These are phyloP conservation scores for Crithidia sp. DNA, from an alignment of 208 protist species.

Conservation along the genomic window DNA sequence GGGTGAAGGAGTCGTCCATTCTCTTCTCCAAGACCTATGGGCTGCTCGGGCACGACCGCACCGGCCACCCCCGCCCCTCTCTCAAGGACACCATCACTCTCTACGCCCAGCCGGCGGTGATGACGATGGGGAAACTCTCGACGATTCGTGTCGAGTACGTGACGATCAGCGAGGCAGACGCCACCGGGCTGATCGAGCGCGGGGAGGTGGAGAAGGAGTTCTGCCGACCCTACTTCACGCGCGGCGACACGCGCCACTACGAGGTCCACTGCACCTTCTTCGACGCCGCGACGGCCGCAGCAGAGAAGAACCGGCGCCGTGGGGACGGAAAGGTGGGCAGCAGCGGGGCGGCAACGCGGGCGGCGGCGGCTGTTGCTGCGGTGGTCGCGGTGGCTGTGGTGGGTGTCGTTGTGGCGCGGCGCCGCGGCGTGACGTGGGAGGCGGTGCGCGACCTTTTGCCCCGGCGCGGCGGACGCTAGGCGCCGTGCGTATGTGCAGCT, in stretches of 20 bases:
- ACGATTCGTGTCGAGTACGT: conserved; percentile 67
- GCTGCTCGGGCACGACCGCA: conserved; percentile 29
- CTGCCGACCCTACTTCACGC: conserved; percentile 49
- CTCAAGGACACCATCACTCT: conserved; percentile 38
- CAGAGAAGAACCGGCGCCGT: conserved; percentile 8
- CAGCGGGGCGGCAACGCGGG: not conserved
- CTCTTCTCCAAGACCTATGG: conserved; percentile 73
- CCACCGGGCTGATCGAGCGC: conserved; percentile 19
- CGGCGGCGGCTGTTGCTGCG: not conserved
- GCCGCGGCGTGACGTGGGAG: conserved; percentile 5
- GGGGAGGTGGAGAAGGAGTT: conserved; percentile 38
- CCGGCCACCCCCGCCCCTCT: conserved; percentile 17
- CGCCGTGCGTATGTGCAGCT: too few species aligned
- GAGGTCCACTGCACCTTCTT: conserved; percentile 40
- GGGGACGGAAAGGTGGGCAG: not conserved
- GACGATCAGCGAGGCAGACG: conserved; percentile 31
- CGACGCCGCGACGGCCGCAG: not conserved
- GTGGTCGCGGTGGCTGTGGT: not conserved
- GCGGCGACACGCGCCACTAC: conserved; percentile 30
- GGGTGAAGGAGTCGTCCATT: conserved; percentile 58
- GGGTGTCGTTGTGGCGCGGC: not conserved
- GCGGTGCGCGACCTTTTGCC: not conserved
- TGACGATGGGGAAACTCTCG: conserved; percentile 39
- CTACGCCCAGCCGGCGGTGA: conserved; percentile 38
- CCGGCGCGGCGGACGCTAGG: not conserved